A percentile compares a stretch with the other conserved stretches of the same genome.
Evolutionary conservation across 164 flowering plant genomes (phyloP).

Genomic region (Buxus sempervirens): DNA sequence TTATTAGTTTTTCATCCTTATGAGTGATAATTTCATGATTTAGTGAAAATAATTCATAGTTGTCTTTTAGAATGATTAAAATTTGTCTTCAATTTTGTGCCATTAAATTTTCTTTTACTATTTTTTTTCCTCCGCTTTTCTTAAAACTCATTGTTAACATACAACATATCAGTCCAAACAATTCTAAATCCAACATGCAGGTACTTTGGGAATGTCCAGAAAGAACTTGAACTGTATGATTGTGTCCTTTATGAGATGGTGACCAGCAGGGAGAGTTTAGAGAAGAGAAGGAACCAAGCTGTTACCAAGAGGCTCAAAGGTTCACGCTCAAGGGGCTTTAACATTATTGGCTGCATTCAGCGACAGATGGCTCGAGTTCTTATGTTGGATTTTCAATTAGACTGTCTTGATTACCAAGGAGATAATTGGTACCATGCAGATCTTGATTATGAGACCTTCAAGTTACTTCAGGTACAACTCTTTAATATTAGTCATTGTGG

Average conservation of each 20-base stretch:
- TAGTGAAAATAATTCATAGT: background rate
- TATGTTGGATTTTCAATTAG: constrained; percentile 84
- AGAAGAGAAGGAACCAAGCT: constrained; percentile 46
- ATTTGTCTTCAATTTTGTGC: background rate
- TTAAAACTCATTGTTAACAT: background rate
- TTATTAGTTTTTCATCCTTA: background rate
- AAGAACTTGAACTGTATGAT: constrained; percentile 78
- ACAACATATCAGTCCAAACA: background rate
- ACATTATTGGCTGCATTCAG: constrained; percentile 80
- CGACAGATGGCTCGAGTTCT: constrained; percentile 83
- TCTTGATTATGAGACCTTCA: constrained; percentile 90
- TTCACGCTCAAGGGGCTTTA: constrained; percentile 66
- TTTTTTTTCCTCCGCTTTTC: background rate
- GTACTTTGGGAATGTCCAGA: constrained; percentile 73
- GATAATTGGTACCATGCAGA: constrained; percentile 94
- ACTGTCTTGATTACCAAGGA: constrained; percentile 79
- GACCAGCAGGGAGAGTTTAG: constrained; percentile 85
- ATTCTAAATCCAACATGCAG: constrained; percentile 32
- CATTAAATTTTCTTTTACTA: background rate
- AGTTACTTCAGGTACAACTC: constrained; percentile 69
- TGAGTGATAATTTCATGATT: too few relatives aligned
- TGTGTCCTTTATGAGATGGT: constrained; percentile 99
- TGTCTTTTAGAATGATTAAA: too few relatives aligned
- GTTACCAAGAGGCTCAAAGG: constrained; percentile 44
- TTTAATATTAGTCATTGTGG: background rate